phyloP scores from a whole-genome alignment of 2,329 filamentous ascomycete species.

The Calonectria pseudoreteaudii region DNA sequence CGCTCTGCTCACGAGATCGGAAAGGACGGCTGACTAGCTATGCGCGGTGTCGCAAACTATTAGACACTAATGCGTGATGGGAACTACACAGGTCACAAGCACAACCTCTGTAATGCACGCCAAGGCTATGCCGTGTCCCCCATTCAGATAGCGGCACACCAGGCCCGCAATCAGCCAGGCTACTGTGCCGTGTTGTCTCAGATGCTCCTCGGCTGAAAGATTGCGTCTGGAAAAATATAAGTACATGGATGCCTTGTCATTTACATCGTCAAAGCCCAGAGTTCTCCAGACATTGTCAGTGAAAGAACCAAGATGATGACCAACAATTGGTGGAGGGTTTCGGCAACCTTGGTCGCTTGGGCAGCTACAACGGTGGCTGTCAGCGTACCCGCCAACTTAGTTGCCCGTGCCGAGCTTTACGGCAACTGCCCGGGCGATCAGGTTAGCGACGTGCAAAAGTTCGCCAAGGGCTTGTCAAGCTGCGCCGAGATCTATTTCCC shows the following conservation, averaged over 20 bases:
- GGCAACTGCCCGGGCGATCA: conserved; percentile 31
- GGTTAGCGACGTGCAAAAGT: conserved; percentile 23
- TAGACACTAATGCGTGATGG: background rate
- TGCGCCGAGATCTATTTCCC: conserved; percentile 56
- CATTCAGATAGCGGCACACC: background rate
- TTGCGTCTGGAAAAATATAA: background rate
- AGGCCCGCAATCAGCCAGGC: background rate
- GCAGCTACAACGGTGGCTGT: background rate
- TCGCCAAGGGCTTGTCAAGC: conserved; percentile 50
- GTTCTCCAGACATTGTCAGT: background rate
- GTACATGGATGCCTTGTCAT: background rate
- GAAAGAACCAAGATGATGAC: too few species aligned
- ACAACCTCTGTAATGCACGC: background rate
- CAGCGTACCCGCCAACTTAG: conserved; percentile 11
- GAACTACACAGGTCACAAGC: background rate
- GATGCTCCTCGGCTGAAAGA: too few species aligned
- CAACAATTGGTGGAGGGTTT: background rate
- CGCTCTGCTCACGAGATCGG: background rate
- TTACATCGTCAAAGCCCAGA: too few species aligned
- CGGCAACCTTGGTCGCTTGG: background rate
- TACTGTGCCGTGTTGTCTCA: background rate
- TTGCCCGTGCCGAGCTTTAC: conserved; percentile 23
- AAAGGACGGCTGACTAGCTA: background rate
- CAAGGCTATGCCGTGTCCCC: background rate
- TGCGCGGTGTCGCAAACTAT: background rate